These are phyloP conservation scores for Colletotrichum sp. DNA, from an alignment of 2,329 filamentous ascomycete genomes.

Conservation along the genomic window DNA sequence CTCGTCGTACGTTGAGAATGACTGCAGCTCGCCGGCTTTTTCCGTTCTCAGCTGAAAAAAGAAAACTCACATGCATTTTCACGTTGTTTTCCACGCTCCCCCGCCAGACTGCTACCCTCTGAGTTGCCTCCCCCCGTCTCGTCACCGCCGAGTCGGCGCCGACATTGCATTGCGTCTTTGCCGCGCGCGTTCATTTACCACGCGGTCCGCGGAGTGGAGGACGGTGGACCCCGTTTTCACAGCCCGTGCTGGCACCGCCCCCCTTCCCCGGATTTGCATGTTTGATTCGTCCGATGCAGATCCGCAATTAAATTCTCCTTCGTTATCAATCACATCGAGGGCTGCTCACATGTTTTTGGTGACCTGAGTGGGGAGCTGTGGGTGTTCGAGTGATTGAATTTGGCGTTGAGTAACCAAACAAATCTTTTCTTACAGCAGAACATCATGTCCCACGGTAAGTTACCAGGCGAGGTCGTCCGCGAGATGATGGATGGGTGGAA, in stretches of 20 bases:
- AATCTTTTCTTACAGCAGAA: not conserved
- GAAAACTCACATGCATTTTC: not conserved
- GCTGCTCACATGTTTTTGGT: not conserved
- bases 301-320: not conserved
- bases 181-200: not conserved
- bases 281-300: not conserved
- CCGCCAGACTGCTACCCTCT: not conserved
- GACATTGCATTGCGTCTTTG: not conserved
- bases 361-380: not conserved
- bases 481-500: not conserved
- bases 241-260: not conserved
- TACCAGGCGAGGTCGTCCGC: too few species aligned
- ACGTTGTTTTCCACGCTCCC: not conserved
- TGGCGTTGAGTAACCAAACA: not conserved
- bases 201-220: not conserved
- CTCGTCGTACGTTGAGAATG: not conserved
- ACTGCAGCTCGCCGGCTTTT: not conserved
- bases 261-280: not conserved
- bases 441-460: not conserved
- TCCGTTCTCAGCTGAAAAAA: not conserved
- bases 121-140: not conserved
- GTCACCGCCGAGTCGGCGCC: not conserved
- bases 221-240: not conserved
- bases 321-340: not conserved
- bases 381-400: not conserved